Evolutionary conservation across 441 rosid genomes (phyloP), one percentile per base, ranked within the genome.

Genomic region (Erodium texanum): DNA sequence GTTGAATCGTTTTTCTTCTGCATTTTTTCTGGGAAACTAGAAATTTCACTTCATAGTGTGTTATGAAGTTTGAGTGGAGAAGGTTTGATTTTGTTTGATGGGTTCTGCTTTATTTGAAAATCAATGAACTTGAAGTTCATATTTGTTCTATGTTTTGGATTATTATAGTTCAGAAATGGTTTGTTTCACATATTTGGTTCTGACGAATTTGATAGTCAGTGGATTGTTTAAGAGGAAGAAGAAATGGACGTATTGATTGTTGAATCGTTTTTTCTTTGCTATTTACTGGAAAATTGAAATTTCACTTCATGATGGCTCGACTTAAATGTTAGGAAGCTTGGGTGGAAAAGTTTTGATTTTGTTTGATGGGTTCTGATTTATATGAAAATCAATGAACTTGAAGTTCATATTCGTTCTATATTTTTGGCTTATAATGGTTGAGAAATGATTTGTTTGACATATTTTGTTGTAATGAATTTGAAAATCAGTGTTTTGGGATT

Each of bases 41-140:
- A 54, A n/a, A 15, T 62, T 24, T 62, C 24, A 16, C 62, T 45
- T 62, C 54, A n/a, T n/a, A n/a, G n/a, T n/a, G n/a, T n/a, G n/a
- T n/a, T n/a, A n/a, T n/a, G 45, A 12, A n/a, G 15, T 41, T 48
- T n/a, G 22, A 56, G 24, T 8, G 63, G 24, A 58, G 9, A 3
- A 19, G 15, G 63, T 58, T 20, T 8, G 24, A 18, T 29, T 29
- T 29, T 0, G 34, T 2, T 29, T 29, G 34, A 29, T 3, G 34
- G 34, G 34, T 29, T 29, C 34, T 29, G 34, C 3, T 29, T 29
- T 29, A 4, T 29, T 3, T 29, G 34, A 29, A 29, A 29, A 29
- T 29, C 32, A 2, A 29, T 29, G 34, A 7, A 29, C 32, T 29
- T 29, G 6, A 29, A 29, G 34, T 41, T 41, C 50, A 41, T 41